These are phyloP conservation scores for Rhododendron henanense DNA, from an alignment of 148 eudicot species.

Conservation along the genomic window DNA sequence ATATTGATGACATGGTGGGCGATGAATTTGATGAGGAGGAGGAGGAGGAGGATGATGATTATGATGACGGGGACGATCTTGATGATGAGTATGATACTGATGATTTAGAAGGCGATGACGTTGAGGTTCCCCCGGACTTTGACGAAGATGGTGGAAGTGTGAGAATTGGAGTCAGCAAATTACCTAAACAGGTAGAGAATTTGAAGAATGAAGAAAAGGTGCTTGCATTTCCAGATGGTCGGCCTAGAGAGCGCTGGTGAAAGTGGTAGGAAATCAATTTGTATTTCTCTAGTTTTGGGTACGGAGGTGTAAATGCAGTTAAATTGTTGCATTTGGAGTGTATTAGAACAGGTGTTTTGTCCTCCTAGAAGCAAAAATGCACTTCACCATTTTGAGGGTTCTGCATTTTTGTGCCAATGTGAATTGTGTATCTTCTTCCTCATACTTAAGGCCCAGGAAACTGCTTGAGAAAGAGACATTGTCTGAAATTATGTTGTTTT, in stretches of 20 bases:
- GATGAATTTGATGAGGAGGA: conserved; percentile 46
- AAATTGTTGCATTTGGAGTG: not conserved
- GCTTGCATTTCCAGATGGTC: conserved; percentile 80
- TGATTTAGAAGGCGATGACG: conserved; percentile 74
- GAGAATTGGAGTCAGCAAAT: conserved; percentile 35
- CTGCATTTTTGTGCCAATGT: not conserved
- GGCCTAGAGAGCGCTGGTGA: conserved; percentile 94
- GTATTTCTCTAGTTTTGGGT: not conserved
- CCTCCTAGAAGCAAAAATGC: not conserved
- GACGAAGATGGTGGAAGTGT: conserved; percentile 44
- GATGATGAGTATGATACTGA: conserved; percentile 44
- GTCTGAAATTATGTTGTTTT: not conserved
- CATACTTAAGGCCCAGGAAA: not conserved
- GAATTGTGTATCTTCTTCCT: not conserved
- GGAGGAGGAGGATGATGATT: conserved; percentile 9
- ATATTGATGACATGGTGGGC: conserved; percentile 48
- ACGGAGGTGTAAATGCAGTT: not conserved
- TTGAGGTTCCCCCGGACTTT: conserved; percentile 75
- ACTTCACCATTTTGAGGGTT: not conserved
- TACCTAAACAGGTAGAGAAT: conserved; percentile 28
- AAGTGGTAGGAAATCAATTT: conserved; percentile 1
- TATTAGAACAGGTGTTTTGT: not conserved
- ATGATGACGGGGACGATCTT: conserved; percentile 27
- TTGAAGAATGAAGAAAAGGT: conserved; percentile 39
- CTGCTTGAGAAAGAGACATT: not conserved